Conservation (phyloP, 1,284 basidiomycete genomes). For the Apiotrichum gamsii region DNA sequence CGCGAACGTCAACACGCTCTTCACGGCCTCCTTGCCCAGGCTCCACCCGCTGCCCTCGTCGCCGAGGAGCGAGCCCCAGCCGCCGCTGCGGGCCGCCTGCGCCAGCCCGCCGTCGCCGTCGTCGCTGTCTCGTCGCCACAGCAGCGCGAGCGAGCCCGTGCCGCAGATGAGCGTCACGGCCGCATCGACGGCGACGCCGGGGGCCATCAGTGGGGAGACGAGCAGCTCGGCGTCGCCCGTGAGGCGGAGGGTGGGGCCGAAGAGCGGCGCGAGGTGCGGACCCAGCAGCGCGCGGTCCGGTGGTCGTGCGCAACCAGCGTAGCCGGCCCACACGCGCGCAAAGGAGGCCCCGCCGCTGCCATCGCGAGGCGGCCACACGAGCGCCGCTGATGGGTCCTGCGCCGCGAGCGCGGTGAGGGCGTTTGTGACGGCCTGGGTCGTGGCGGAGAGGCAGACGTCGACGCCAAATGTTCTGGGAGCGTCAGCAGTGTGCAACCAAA, state of each 20-base stretch:
- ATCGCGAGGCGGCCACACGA: neutral
- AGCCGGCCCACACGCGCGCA: constrained; percentile 9
- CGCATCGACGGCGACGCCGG: neutral
- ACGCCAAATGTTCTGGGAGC: constrained; percentile 14
- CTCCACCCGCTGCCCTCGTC: constrained; percentile 18
- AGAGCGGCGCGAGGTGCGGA: neutral
- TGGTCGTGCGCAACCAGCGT: constrained; percentile 16
- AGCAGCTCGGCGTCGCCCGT: constrained; percentile 16
- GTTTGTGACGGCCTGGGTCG: neutral
- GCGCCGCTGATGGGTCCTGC: neutral
- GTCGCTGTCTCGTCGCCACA: constrained; percentile 3
- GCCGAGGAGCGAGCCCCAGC: constrained; percentile 17
- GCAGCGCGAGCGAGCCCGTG: constrained; percentile 8
- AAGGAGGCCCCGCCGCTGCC: neutral
- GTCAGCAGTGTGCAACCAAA: neutral
- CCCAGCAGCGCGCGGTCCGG: constrained; percentile 11
- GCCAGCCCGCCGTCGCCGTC: neutral
- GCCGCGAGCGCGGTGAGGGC: neutral
- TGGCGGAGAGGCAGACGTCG: constrained; percentile 6
- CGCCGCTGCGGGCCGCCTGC: constrained; percentile 5
- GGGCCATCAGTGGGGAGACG: constrained; percentile 5
- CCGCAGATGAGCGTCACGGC: constrained; percentile 16
- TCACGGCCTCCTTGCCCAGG: constrained; percentile 13
- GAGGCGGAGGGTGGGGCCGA: constrained; percentile 3
- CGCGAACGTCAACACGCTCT: constrained; percentile 5